Evolutionary conservation across 2,329 filamentous ascomycete species (phyloP).

Genomic region (Fusarium buxicola): DNA sequence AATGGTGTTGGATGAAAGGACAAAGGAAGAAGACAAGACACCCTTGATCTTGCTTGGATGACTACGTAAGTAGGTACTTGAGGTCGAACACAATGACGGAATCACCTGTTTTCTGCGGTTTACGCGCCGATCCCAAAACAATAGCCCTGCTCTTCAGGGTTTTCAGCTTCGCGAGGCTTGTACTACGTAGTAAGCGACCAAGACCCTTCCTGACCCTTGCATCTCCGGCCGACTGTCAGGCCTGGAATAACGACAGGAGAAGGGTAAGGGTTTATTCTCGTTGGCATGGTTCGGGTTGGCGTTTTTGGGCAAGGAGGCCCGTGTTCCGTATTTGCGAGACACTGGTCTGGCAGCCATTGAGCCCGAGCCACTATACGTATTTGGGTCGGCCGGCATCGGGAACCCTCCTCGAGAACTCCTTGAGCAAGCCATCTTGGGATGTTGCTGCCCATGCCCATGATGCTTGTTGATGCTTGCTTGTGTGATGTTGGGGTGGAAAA

Average conservation of each 20-base stretch:
- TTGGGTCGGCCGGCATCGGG: conserved; percentile 1
- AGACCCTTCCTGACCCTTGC: conserved; percentile 16
- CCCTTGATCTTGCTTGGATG: background rate
- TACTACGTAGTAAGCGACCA: conserved; percentile 1
- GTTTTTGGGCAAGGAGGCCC: conserved; percentile 26
- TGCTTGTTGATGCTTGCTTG: background rate
- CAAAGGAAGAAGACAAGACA: background rate
- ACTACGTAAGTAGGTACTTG: too few relatives aligned
- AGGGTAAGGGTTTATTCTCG: conserved; percentile 15
- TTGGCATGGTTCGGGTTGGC: conserved; percentile 10
- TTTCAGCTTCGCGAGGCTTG: conserved; percentile 22
- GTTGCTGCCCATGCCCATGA: background rate
- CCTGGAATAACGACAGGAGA: conserved; percentile 13
- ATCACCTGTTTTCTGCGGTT: conserved; percentile 30
- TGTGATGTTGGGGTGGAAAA: background rate
- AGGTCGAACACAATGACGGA: conserved; percentile 6
- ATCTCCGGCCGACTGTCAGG: conserved; percentile 3
- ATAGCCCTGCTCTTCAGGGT: conserved; percentile 9
- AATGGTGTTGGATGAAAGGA: background rate
- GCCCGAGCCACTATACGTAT: conserved; percentile 17
- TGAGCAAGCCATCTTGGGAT: background rate
- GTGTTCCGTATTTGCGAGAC: conserved; percentile 37
- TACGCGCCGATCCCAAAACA: conserved; percentile 34
- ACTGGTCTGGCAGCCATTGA: conserved; percentile 42
- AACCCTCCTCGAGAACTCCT: conserved; percentile 1